Percentiles rank a stretch among this genome's conserved stretches.
These are phyloP conservation scores for Stereocaulon alpinum DNA, from an alignment of 495 filamentous ascomycete species.

Conservation along the genomic window DNA sequence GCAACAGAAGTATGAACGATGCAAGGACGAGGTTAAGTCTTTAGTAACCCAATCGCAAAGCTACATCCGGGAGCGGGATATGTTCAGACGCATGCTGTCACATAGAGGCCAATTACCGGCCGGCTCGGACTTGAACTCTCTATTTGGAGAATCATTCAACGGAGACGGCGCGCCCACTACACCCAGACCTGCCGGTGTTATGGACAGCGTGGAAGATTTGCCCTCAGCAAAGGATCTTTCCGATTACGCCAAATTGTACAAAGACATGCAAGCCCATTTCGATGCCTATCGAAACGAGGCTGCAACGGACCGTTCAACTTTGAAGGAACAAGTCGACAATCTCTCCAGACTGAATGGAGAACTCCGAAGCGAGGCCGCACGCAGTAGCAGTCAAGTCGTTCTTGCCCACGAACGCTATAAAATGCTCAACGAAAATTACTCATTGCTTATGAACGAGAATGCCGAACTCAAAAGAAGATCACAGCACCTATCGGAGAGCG, in stretches of 20 bases:
- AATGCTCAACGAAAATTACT: conserved; percentile 81
- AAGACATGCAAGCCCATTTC: conserved; percentile 80
- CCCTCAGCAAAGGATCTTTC: conserved; percentile 37
- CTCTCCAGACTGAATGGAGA: conserved; percentile 70
- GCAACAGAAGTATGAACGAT: conserved; percentile 48
- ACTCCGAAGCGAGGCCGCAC: conserved; percentile 67
- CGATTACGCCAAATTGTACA: conserved; percentile 59
- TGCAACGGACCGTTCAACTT: conserved; percentile 59
- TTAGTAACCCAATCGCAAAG: conserved; percentile 74
- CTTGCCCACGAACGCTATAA: conserved; percentile 74
- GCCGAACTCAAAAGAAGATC: conserved; percentile 70
- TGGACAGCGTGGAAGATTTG: conserved; percentile 34
- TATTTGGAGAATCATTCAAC: conserved; percentile 17
- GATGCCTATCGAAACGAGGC: conserved; percentile 84
- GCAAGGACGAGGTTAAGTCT: conserved; percentile 65
- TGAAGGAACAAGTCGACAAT: conserved; percentile 79
- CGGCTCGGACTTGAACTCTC: conserved; percentile 23
- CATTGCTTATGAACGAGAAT: conserved; percentile 73
- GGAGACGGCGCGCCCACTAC: conserved; percentile 35
- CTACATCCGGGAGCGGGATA: conserved; percentile 90
- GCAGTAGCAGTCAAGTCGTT: conserved; percentile 67
- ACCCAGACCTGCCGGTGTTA: conserved; percentile 26
- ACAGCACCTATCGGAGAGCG: conserved; percentile 62
- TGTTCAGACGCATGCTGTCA: conserved; percentile 88
- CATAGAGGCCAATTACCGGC: conserved; percentile 51